A percentile compares a stretch with the other conserved stretches of the same genome.
Evolutionary conservation across 2,329 filamentous ascomycete species (phyloP).

Genomic region (Dryadomyces sulphureus): DNA sequence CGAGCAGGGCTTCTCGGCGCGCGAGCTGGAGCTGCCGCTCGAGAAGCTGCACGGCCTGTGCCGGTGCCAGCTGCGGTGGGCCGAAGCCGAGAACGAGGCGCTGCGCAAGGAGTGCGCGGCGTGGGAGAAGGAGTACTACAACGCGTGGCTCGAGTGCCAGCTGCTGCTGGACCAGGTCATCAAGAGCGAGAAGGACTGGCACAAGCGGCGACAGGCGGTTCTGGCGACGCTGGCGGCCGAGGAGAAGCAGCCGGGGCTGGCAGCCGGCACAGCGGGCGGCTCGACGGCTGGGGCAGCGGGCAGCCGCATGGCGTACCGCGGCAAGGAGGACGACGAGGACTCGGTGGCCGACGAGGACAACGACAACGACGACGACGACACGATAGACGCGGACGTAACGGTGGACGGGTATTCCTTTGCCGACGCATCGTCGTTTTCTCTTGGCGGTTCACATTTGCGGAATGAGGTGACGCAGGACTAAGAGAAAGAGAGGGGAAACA

Average conservation of each 20-base stretch:
- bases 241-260: conserved; percentile 3
- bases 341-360: conserved; percentile 2
- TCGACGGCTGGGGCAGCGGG: conserved; percentile 1
- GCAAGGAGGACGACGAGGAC: conserved; percentile 2
- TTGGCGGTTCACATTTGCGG: conserved; percentile 7
- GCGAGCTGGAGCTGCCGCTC: conserved; percentile 47
- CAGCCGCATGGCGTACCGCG: neutral
- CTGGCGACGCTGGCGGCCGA: conserved; percentile 33
- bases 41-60: conserved; percentile 53
- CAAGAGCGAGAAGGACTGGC: conserved; percentile 50
- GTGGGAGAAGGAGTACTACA: conserved; percentile 51
- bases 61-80: conserved; percentile 58
- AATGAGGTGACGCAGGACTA: conserved; percentile 2
- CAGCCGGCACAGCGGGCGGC: conserved; percentile 21
- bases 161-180: conserved; percentile 61
- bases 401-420: conserved; percentile 10
- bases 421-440: conserved; percentile 7
- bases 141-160: conserved; percentile 71
- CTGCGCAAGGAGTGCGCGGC: conserved; percentile 50
- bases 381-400: conserved; percentile 8
- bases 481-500: neutral
- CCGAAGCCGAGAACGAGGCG: conserved; percentile 48
- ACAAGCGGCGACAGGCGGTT: conserved; percentile 40
- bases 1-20: conserved; percentile 48
- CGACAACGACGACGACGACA: conserved; percentile 8